Evolutionary conservation across 805 yeast species (phyloP).

Genomic region (Saturnispora kantuleensis): DNA sequence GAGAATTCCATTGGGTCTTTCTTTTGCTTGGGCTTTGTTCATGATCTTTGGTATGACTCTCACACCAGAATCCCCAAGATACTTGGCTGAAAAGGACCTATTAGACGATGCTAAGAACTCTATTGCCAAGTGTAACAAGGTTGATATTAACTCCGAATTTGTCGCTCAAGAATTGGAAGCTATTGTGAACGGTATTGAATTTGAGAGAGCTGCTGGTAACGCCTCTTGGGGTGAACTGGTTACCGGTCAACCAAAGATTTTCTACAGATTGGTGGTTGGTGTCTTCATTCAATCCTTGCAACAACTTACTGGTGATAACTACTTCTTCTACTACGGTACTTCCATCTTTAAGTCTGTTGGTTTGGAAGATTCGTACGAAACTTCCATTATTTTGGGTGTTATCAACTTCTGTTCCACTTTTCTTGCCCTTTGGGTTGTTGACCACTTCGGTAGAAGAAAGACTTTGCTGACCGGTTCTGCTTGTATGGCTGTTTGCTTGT

Average conservation of each 20-base stretch:
- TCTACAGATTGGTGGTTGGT: constrained; percentile 48
- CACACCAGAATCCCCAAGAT: constrained; percentile 68
- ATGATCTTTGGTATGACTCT: constrained; percentile 41
- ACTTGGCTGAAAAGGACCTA: constrained; percentile 40
- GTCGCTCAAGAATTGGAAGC: constrained; percentile 42
- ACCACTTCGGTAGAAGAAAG: constrained; percentile 43
- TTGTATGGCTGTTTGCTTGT: constrained; percentile 46
- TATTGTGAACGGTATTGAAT: constrained; percentile 51
- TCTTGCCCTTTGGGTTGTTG: constrained; percentile 42
- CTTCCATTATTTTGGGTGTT: constrained; percentile 50
- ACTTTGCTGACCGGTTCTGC: constrained; percentile 41
- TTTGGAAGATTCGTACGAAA: constrained; percentile 42
- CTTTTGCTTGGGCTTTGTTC: constrained; percentile 43
- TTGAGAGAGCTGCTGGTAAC: constrained; percentile 51
- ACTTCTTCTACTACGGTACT: constrained; percentile 59
- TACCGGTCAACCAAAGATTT: constrained; percentile 54
- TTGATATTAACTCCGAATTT: constrained; percentile 41
- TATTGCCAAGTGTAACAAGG: constrained; percentile 50
- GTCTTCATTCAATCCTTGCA: constrained; percentile 49
- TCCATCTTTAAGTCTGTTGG: constrained; percentile 53
- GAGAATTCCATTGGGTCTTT: constrained; percentile 52
- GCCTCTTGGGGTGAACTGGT: constrained; percentile 58
- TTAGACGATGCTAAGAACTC: constrained; percentile 46
- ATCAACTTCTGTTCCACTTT: constrained; percentile 50
- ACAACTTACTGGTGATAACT: constrained; percentile 56